These are phyloP conservation scores for Podospora sp. DNA, from an alignment of 495 filamentous ascomycete genomes.

Conservation along the genomic window DNA sequence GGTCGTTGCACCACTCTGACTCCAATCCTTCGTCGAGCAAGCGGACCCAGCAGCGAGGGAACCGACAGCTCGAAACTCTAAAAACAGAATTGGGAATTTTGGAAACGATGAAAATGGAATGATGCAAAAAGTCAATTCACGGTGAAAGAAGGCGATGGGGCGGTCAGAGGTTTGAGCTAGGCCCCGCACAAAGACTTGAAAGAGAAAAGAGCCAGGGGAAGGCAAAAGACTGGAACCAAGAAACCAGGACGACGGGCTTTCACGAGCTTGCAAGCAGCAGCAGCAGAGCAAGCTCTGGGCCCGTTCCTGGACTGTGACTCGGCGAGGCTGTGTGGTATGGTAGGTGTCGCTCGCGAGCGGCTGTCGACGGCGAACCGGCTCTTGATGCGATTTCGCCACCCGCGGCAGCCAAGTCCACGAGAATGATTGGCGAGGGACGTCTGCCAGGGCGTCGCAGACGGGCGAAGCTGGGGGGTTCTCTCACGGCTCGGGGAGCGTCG, in stretches of 20 bases:
- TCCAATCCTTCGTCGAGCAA: background rate
- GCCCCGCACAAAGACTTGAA: background rate
- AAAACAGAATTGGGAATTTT: background rate
- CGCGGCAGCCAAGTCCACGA: conserved; percentile 1
- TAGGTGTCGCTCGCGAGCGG: conserved; percentile 17
- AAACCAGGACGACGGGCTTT: background rate
- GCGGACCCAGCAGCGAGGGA: too few relatives aligned
- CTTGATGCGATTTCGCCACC: conserved; percentile 27
- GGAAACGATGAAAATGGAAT: background rate
- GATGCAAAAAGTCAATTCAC: conserved; percentile 7
- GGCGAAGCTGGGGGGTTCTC: conserved; percentile 11
- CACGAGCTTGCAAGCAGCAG: background rate
- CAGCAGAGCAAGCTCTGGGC: background rate
- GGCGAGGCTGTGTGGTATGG: conserved; percentile 33
- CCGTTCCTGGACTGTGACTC: conserved; percentile 21
- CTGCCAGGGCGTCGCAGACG: conserved; percentile 10
- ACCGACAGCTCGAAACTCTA: background rate
- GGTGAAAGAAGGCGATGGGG: background rate
- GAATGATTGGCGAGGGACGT: conserved; percentile 17
- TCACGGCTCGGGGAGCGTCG: background rate
- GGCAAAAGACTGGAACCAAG: background rate
- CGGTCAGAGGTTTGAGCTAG: background rate
- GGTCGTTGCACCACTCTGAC: conserved; percentile 9
- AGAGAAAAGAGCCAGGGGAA: background rate
- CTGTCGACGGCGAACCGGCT: conserved; percentile 33